Base-by-base conservation (phyloP, 148 eudicot genomes). In the Arbutus unedo region DNA sequence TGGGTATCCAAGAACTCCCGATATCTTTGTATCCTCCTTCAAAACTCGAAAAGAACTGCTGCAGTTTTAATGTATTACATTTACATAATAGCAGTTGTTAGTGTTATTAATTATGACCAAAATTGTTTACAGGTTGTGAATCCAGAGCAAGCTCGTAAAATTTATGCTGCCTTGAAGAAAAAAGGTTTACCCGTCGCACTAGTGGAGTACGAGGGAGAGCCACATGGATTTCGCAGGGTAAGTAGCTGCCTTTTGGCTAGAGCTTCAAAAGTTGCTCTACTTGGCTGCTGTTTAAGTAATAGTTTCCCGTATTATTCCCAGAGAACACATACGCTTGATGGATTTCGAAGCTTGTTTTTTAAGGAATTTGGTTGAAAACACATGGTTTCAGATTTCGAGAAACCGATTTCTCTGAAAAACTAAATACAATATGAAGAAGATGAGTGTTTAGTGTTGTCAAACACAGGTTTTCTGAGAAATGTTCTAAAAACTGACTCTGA, bases 221-320 rank as follows among this genome's bases (percentile, higher is more conserved):
- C 86, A 7, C 88, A 87, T 84, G 88, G 88, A 25, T 87, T 87
- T 66, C 82, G 88, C 76, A 87, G 77, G 88, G 88, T 87, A 82
- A 31, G 51, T 51, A 6, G 31, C 67, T 62, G 67, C 25, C 14
- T 23, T 51, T 31, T 21, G 9, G 13, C 55, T 18, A 70, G 38
- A 23, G 57, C 5, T 23, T 76, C 41, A 23, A 51, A 75, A 23
- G 43, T 49, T 49, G 19, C 41, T 7, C 31, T 14, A 48, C 11
- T 38, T 5, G 6, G 67, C 21, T 6, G 31, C 3, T 62, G 67
- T 8, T 62, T 21, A 21, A 21, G 64, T 18, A 59, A 59, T 8
- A 59, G 4, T 13, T 54, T 10, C 67, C 67, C 67, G 21, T 21
- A 21, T 62, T 4, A 62, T 8, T 62, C 8, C 8, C 38, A n/a